These are phyloP conservation scores for Epichloe coenophiala DNA, from an alignment of 2,329 filamentous ascomycete species.

Conservation along the genomic window DNA sequence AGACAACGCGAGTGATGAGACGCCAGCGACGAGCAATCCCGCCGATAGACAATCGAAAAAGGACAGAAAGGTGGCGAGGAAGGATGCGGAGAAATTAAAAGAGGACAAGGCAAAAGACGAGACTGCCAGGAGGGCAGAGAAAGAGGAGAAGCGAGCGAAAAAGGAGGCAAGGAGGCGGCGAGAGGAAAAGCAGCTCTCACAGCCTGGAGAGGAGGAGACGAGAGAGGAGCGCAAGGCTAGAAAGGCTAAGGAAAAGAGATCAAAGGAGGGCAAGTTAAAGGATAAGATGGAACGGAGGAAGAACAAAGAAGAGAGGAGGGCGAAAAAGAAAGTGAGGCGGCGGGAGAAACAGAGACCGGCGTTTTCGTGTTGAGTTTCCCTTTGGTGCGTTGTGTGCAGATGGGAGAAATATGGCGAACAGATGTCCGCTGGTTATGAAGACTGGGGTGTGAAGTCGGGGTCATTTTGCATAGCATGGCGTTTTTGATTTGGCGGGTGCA, in stretches of 20 bases:
- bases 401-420: not conserved
- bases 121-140: not conserved
- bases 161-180: constrained; percentile 14
- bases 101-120: constrained; percentile 8
- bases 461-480: constrained; percentile 5
- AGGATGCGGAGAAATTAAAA: constrained; percentile 8
- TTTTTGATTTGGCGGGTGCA: not conserved
- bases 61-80: not conserved
- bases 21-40: constrained; percentile 7
- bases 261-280: constrained; percentile 14
- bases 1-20: constrained; percentile 18
- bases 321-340: constrained; percentile 30
- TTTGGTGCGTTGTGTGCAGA: not conserved
- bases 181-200: not conserved
- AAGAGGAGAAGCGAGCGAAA: not conserved
- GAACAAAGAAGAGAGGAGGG: constrained; percentile 30
- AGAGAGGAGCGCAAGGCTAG: constrained; percentile 29
- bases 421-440: not conserved
- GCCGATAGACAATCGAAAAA: constrained; percentile 13
- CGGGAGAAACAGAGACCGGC: constrained; percentile 19
- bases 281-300: constrained; percentile 10
- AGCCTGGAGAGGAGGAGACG: constrained; percentile 13
- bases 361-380: not conserved
- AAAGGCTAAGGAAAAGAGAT: constrained; percentile 19
- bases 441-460: not conserved